Evolutionary conservation across 2,329 filamentous ascomycete genomes (phyloP), one percentile per base, ranked within the genome.

Genomic region (Talaromyces sp.): DNA sequence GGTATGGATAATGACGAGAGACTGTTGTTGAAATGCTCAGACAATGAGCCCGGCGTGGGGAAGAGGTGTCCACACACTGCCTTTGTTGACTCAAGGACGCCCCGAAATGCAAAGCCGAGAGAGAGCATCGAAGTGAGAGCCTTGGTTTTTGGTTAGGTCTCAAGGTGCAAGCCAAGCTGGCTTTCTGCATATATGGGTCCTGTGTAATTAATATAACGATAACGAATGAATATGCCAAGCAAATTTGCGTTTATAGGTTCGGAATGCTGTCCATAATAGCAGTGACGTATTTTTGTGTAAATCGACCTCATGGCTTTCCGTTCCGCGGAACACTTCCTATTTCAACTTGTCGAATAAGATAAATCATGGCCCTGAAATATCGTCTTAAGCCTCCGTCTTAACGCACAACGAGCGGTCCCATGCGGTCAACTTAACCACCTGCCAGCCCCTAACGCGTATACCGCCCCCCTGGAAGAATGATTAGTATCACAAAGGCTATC

Each of bases 81-180:
- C 0, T 97, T 96, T 75, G 79, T 82, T 44, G 89, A 96, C 72
- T 88, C 90, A 1, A 80, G 88, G 63, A 91, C 89, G 0, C 84
- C 86, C 2, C 77, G 81, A 19, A 89, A 88, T 53, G 91, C 89
- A 4, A 85, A 87, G 65, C 84, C 84, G 0, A 83, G 92, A 66
- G 90, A 96, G 80, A 96, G 92, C 72, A 96, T 97, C 72, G 93
- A 97, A 75, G 90, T 96, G 17, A 83, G 93, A 68, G 87, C 90
- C 39, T 80, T 96, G 73, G 89, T 96, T 0, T 96, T 96, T 81
- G 90, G 89, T 19, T 79, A 66, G 67, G 15, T 47, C n/a, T 47
- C 2, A 39, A 39, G 36, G 17, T n/a, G 36, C 15, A 39, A 39
- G 15, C 5, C n/a, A 47, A 47, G 19, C 44, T 25, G 19, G 44